Percentiles rank a stretch among this genome's conserved stretches.
Conservation (phyloP, 495 filamentous ascomycete genomes). For the Neurospora sp. region DNA sequence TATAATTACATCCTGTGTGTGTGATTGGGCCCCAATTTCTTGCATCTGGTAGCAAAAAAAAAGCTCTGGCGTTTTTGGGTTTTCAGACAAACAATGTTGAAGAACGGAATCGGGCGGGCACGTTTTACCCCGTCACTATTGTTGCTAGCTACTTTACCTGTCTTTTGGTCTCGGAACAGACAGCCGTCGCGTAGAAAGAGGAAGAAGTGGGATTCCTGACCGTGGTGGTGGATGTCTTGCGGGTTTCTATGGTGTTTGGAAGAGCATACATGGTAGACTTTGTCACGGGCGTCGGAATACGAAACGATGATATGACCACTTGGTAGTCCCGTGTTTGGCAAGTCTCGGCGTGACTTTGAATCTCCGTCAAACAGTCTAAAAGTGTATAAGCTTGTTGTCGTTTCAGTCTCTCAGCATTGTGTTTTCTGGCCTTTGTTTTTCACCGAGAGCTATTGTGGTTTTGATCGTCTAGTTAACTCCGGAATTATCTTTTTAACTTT, state of each 20-base stretch:
- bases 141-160: neutral
- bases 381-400: neutral
- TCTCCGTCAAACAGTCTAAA: neutral
- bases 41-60: constrained; percentile 21
- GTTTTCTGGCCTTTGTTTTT: neutral
- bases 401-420: neutral
- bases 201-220: neutral
- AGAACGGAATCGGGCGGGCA: neutral
- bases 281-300: neutral
- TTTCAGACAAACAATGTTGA: neutral
- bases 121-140: neutral
- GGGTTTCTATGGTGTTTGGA: neutral
- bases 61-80: constrained; percentile 25
- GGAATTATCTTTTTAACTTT: neutral
- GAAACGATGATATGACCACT: neutral
- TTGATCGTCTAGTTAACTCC: neutral
- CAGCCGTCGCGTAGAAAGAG: neutral
- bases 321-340: neutral
- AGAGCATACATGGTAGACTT: neutral
- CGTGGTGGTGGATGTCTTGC: neutral
- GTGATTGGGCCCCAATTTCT: constrained; percentile 6
- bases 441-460: neutral
- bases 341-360: neutral
- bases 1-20: constrained; percentile 4
- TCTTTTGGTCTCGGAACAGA: neutral